Base-by-base conservation (phyloP, 805 yeast genomes). In the Yarrowia sp. region DNA sequence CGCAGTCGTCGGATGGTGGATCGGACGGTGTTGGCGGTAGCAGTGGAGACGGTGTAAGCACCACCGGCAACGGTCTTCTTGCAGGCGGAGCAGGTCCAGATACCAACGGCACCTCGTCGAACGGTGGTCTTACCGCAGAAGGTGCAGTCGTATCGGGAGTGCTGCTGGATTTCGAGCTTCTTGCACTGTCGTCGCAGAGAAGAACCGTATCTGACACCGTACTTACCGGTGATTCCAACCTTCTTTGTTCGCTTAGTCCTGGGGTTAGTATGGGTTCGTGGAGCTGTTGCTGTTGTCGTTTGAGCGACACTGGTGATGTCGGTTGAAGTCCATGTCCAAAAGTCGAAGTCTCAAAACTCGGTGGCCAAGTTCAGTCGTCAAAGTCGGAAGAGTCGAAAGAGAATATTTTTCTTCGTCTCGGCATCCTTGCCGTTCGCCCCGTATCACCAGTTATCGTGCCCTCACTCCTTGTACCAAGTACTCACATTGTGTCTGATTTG, bases 171-270 rank as follows among this genome's bases (percentile, higher is more conserved):
- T 84, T 96, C 99, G 81, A 94, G 84, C 86, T 94, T 94, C 88
- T 92, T 92, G 86, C 96, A 89, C 83, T 91, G 97, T 84, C 98
- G 90, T 88, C 99, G 93, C 81, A 94, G 85, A 70, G 99, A 96
- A 76, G 99, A 93, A 92, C 99, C 78, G 86, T 94, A 94, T 87
- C 99, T 92, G 84, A 94, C 97, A 90, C 99, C 99, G 87, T 90
- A 94, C 86, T 96, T 96, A 87, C 99, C 99, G 81, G 99, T 94
- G 86, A 94, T 94, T 82, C 99, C 99, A 80, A 94, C 99, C 90
- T 94, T 94, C 96, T 94, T 94, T 75, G 99, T 94, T 89, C 99
- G 93, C 84, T 96, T 94, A 82, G 99, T 89, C 99, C 97, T 90
- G 74, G 36, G 9, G 61, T 38, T 55, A 51, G 58, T 51, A 27